These are phyloP conservation scores for Lophium mytilinum DNA, from an alignment of 495 filamentous ascomycete species.

Conservation along the genomic window DNA sequence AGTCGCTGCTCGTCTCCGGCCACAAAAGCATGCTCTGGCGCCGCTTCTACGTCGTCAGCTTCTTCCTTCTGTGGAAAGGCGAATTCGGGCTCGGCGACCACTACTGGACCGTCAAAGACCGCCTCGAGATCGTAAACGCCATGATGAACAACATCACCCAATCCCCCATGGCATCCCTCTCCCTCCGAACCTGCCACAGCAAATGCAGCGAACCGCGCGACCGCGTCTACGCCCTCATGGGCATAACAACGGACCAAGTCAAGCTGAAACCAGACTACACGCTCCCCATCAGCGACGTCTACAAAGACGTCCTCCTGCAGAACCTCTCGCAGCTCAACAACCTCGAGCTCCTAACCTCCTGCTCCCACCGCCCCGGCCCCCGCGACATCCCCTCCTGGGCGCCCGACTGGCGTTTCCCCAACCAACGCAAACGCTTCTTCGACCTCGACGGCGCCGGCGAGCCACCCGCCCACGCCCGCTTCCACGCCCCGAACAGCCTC, in stretches of 20 bases:
- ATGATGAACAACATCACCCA: conserved; percentile 3
- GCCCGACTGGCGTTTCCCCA: neutral
- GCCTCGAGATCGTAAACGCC: neutral
- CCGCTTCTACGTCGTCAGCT: neutral
- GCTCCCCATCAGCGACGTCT: neutral
- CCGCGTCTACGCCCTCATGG: neutral
- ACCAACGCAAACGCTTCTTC: neutral
- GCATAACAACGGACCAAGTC: neutral
- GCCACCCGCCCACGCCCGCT: neutral
- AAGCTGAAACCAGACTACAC: neutral
- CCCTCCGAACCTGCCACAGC: neutral
- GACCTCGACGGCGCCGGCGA: neutral
- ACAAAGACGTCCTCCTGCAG: neutral
- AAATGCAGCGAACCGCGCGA: neutral
- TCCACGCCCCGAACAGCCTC: neutral
- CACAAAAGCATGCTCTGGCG: neutral
- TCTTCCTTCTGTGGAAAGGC: neutral
- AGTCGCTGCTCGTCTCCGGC: neutral
- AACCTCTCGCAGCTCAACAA: neutral
- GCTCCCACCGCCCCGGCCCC: neutral
- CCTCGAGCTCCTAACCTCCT: neutral
- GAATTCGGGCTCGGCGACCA: neutral
- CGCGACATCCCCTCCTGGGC: neutral
- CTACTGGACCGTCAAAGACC: neutral
- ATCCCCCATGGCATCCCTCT: neutral